Percentiles rank a stretch among this genome's conserved stretches.
Evolutionary conservation across 2,329 filamentous ascomycete species (phyloP).

Genomic region (Botryotinia convoluta): DNA sequence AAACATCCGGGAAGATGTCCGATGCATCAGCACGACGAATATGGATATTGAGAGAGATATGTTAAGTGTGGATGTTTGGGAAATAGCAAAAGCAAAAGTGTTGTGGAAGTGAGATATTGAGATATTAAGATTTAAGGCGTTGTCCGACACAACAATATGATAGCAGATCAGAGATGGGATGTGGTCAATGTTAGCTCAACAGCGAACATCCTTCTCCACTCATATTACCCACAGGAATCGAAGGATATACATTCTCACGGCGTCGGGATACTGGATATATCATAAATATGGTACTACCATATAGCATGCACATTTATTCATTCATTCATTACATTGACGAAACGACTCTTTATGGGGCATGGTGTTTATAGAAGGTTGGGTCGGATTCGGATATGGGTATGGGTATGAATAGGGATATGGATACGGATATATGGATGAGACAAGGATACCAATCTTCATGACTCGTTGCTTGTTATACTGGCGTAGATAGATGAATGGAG

Average conservation of each 20-base stretch:
- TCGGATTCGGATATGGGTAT: neutral
- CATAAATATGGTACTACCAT: neutral
- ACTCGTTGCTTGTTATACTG: neutral
- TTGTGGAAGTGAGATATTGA: conserved; percentile 64
- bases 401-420: neutral
- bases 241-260: neutral
- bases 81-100: neutral
- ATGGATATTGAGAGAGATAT: conserved; percentile 15
- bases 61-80: too few relatives aligned
- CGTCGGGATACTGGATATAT: neutral
- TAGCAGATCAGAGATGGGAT: neutral
- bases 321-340: neutral
- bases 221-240: neutral
- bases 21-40: conserved; percentile 55
- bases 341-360: neutral
- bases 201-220: neutral
- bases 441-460: conserved; percentile 1
- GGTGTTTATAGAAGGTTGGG: neutral
- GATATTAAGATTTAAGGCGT: conserved; percentile 59
- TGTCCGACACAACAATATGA: neutral
- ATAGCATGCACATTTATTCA: neutral
- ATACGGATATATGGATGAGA: neutral
- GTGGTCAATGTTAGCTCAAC: neutral
- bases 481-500: neutral
- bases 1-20: conserved; percentile 62